Evolutionary conservation across 2,329 filamentous ascomycete genomes (phyloP), one percentile per base, ranked within the genome.

Genomic region (Hypoxylon sp.): DNA sequence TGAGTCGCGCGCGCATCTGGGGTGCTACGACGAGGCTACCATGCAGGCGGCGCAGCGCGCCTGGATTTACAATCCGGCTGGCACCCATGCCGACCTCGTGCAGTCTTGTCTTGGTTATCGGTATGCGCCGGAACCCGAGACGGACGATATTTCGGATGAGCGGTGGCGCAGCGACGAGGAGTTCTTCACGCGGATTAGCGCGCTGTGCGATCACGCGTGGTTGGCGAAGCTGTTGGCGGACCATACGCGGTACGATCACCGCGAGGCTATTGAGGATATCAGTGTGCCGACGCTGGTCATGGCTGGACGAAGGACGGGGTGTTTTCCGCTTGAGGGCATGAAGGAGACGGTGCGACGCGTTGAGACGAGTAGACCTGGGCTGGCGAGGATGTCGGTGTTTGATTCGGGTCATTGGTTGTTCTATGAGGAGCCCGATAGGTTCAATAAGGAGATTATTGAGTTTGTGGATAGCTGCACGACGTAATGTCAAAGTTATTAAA

Each of bases 1-100:
- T 58, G 70, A 60, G 34, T 63, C 65, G 41, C 66, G 56, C 16
- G 74, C 78, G 27, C 78, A 81, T 63, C 66, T 61, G 3, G 78
- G 77, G 5, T 81, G 78, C 68, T 81, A 76, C 54, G 76, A 81
- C 51, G 79, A 81, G 72, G 60, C 59, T 19, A 79, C 73, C n/a
- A 75, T 76, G 78, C 68, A 71, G 5, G 75, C 61, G 0, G 79
- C 61, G 68, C 85, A 87, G 83, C 81, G 84, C 0, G 79, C 82
- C 46, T 85, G 83, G 55, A 85, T 81, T 79, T 80, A 84, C 0
- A 73, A 74, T 1, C 79, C 83, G 1, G 75, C 68, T 11, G 70
- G 59, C 9, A 76, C 79, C 25, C 73, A 78, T 19, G 37, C 59
- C 1, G 77, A 70, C 1, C 71, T 81, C 2, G 78, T 79, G 11